Evolutionary conservation across 352 stramenopile species (phyloP).

Genomic region (Phytophthora parvispora): DNA sequence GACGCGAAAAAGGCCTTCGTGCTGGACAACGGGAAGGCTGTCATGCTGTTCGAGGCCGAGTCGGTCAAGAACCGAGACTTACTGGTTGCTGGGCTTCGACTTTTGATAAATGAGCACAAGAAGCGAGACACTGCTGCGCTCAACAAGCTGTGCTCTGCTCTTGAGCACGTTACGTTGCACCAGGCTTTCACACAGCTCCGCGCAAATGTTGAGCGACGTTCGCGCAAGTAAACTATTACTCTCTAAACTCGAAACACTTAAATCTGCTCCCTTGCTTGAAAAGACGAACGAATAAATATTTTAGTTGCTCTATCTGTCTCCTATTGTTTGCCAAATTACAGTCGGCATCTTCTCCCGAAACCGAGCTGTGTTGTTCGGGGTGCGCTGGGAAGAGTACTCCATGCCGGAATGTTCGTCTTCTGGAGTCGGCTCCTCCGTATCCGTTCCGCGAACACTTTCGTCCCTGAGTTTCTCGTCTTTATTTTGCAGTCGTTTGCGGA

Average conservation of each 20-base stretch:
- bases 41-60: slow-evolving; percentile 73
- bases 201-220: slow-evolving; percentile 19
- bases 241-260: slow-evolving; percentile 3
- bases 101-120: slow-evolving; percentile 74
- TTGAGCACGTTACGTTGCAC: slow-evolving; percentile 18
- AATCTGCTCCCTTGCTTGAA: slow-evolving; percentile 10
- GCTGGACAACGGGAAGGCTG: slow-evolving; percentile 70
- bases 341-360: slow-evolving; percentile 49
- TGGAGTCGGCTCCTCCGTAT: slow-evolving; percentile 43
- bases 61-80: slow-evolving; percentile 75
- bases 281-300: slow-evolving; percentile 44
- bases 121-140: slow-evolving; percentile 52
- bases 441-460: slow-evolving; percentile 28
- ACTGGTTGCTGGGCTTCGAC: slow-evolving; percentile 67
- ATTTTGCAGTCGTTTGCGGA: slow-evolving; percentile 49
- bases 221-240: slow-evolving; percentile 21
- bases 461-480: slow-evolving; percentile 39
- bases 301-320: slow-evolving; percentile 36
- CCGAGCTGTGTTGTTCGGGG: slow-evolving; percentile 36
- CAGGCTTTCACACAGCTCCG: slow-evolving; percentile 22
- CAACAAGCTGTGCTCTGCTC: slow-evolving; percentile 33
- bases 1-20: slow-evolving; percentile 44
- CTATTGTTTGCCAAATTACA: slow-evolving; percentile 45
- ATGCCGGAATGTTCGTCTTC: slow-evolving; percentile 43
- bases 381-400: slow-evolving; percentile 53